These are phyloP conservation scores for Wallacemonas sp. DNA, from an alignment of 208 protist species.

Conservation along the genomic window DNA sequence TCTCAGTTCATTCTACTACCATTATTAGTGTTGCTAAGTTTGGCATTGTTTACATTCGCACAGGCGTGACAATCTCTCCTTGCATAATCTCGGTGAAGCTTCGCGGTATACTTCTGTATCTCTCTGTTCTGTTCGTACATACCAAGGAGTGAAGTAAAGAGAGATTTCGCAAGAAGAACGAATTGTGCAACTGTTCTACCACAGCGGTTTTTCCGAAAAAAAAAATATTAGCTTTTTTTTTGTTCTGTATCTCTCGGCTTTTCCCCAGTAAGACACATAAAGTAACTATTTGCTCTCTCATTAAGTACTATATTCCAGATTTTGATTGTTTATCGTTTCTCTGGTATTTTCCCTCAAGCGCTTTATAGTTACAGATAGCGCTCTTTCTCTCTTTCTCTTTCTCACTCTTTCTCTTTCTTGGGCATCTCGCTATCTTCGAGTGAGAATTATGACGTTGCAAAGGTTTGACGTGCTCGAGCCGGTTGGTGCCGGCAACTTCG, in stretches of 20 bases:
- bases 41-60: too few relatives aligned
- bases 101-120: too few relatives aligned
- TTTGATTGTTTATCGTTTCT: background rate
- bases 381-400: background rate
- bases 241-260: background rate
- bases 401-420: background rate
- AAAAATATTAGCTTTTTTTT: background rate
- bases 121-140: too few relatives aligned
- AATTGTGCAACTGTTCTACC: too few relatives aligned
- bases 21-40: background rate
- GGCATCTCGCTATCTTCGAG: background rate
- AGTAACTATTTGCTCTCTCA: too few relatives aligned
- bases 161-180: too few relatives aligned
- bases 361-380: background rate
- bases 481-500: slow-evolving; percentile 38
- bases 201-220: background rate
- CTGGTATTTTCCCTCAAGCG: background rate
- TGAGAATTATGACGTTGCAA: background rate
- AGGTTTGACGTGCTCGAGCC: slow-evolving; percentile 35
- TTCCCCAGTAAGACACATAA: too few relatives aligned
- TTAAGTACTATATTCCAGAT: too few relatives aligned
- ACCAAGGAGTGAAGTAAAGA: too few relatives aligned
- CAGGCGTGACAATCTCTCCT: too few relatives aligned
- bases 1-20: background rate
- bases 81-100: too few relatives aligned